These are phyloP conservation scores for Rhypophila decipiens DNA, from an alignment of 495 filamentous ascomycete genomes.

Conservation along the genomic window DNA sequence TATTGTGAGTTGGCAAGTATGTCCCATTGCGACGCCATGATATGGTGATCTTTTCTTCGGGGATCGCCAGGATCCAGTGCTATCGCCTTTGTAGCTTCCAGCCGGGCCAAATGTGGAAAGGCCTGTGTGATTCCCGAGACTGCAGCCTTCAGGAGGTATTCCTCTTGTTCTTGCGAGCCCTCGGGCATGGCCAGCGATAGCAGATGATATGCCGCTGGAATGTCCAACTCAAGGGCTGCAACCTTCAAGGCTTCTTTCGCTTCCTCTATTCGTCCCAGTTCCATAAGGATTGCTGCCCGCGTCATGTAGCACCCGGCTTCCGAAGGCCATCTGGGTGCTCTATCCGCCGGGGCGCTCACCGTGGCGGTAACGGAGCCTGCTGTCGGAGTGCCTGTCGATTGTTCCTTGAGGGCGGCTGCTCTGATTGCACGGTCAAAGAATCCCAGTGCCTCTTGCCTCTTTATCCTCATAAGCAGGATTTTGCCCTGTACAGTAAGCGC, in stretches of 20 bases:
- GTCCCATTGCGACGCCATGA: too few species aligned
- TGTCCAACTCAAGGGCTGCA: slow-evolving; percentile 24
- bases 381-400: background rate
- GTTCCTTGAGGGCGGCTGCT: background rate
- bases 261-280: slow-evolving; percentile 5
- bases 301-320: slow-evolving; percentile 20
- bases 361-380: background rate
- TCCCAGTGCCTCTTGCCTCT: slow-evolving; percentile 5
- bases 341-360: background rate
- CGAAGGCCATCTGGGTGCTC: slow-evolving; percentile 26
- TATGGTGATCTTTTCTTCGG: background rate
- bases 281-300: slow-evolving; percentile 16
- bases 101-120: too few species aligned
- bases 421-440: slow-evolving; percentile 19
- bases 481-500: background rate
- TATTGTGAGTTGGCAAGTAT: too few species aligned
- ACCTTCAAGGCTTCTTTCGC: slow-evolving; percentile 18
- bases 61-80: background rate
- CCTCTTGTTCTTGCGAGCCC: slow-evolving; percentile 9
- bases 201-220: slow-evolving; percentile 10
- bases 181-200: slow-evolving; percentile 20
- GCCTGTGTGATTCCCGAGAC: too few species aligned
- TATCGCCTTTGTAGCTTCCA: background rate
- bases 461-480: background rate
- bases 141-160: slow-evolving; percentile 23